Evolutionary conservation across 169 alveolate genomes (phyloP).

Genomic region (Perkinsus olseni): DNA sequence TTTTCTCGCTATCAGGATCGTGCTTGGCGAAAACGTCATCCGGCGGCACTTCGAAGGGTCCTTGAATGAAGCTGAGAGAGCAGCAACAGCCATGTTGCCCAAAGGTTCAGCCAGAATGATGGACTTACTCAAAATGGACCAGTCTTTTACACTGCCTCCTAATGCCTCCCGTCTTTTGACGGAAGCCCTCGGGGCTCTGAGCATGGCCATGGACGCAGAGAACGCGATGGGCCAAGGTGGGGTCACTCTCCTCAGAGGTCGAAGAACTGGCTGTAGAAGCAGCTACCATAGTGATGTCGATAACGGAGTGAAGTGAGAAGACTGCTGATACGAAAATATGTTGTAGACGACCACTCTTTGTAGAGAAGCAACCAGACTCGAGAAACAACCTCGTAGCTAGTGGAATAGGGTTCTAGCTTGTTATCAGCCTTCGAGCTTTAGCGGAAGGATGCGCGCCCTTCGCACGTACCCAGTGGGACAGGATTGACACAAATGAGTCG

Average conservation of each 20-base stretch:
- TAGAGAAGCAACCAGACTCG: no score
- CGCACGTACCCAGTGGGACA: no score
- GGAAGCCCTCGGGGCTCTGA: neutral
- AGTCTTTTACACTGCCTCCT: neutral
- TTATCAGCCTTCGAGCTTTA: no score
- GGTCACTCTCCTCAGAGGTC: neutral
- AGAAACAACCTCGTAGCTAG: no score
- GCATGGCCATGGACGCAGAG: neutral
- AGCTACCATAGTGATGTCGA: neutral
- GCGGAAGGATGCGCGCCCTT: no score
- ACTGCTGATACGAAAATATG: neutral
- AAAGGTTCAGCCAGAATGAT: neutral
- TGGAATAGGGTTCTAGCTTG: no score
- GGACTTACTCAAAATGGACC: neutral
- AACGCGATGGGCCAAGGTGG: slow-evolving; percentile 1
- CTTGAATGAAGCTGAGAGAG: neutral
- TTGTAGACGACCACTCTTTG: no score
- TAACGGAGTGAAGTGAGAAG: neutral
- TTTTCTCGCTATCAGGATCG: neutral
- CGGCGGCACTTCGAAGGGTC: neutral
- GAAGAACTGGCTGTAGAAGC: neutral
- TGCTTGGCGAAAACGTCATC: neutral
- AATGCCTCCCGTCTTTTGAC: neutral
- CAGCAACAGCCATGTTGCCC: neutral
- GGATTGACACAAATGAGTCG: no score